phyloP scores from a whole-genome alignment of 2,329 filamentous ascomycete genomes.

The Sarocladiaceae sp. region DNA sequence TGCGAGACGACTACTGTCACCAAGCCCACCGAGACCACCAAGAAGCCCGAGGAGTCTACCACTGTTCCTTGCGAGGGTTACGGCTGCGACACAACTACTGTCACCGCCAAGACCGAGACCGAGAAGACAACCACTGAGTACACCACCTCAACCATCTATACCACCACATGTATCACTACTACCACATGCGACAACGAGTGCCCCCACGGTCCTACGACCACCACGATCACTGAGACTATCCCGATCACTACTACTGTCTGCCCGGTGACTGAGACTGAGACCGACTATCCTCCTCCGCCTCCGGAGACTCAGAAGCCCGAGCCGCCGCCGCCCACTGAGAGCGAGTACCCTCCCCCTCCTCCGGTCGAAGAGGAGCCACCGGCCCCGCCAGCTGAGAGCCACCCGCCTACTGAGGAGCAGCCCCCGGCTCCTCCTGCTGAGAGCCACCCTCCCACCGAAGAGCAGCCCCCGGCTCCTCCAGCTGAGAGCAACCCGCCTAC shows the following conservation, averaged over 20 bases:
- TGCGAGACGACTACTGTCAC: constrained; percentile 15
- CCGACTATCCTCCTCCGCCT: constrained; percentile 11
- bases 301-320: constrained; percentile 1
- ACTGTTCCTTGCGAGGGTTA: constrained; percentile 16
- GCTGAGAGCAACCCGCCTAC: background rate
- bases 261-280: constrained; percentile 12
- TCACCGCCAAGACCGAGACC: constrained; percentile 1
- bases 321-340: background rate
- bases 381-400: background rate
- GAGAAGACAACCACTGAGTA: constrained; percentile 11
- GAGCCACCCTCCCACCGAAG: background rate
- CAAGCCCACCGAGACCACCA: constrained; percentile 15
- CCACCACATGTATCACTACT: constrained; percentile 19
- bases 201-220: constrained; percentile 14
- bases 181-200: constrained; percentile 16
- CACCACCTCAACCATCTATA: constrained; percentile 20
- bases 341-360: background rate
- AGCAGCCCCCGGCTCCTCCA: constrained; percentile 5
- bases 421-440: background rate
- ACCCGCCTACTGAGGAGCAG: background rate
- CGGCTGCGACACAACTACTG: constrained; percentile 12
- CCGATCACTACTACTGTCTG: constrained; percentile 13
- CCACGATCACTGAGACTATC: constrained; percentile 14
- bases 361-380: background rate
- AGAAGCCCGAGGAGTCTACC: constrained; percentile 24